Percentiles rank a stretch among this genome's conserved stretches.
Conservation (phyloP, 352 stramenopile species). For the Globisporangium nagaii region DNA sequence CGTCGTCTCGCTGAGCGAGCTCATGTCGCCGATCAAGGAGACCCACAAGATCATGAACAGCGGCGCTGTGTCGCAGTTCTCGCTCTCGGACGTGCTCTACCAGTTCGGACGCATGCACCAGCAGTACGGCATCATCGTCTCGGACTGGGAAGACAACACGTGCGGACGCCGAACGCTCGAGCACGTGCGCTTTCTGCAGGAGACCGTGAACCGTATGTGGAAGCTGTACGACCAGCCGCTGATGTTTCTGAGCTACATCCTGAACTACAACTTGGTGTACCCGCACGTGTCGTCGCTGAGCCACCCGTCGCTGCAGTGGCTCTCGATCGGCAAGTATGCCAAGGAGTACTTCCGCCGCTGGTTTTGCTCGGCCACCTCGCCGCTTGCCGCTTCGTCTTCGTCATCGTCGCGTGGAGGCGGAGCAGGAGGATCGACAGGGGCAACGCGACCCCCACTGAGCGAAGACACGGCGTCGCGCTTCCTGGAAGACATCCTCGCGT, state of each 20-base stretch:
- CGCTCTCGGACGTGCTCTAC: conserved; percentile 66
- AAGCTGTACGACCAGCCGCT: conserved; percentile 72
- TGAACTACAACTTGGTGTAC: conserved; percentile 69
- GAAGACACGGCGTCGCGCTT: conserved; percentile 62
- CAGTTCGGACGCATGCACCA: conserved; percentile 78
- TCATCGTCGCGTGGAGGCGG: not conserved
- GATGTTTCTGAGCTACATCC: conserved; percentile 62
- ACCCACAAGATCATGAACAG: conserved; percentile 59
- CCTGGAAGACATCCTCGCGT: conserved; percentile 64
- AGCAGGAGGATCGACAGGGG: not conserved
- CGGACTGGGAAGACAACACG: conserved; percentile 62
- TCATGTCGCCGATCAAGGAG: conserved; percentile 78
- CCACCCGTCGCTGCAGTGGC: conserved; percentile 57
- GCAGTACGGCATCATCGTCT: conserved; percentile 60
- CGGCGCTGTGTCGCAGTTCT: conserved; percentile 31
- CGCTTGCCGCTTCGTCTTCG: conserved; percentile 3
- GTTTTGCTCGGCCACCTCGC: conserved; percentile 40
- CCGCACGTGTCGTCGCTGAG: conserved; percentile 38
- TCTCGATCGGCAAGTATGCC: conserved; percentile 68
- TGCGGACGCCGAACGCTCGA: conserved; percentile 37
- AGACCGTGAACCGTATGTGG: conserved; percentile 62
- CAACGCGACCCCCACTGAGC: conserved; percentile 17
- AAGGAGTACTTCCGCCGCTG: conserved; percentile 72
- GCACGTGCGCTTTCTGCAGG: conserved; percentile 53
- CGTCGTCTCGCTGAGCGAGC: conserved; percentile 61